These are phyloP conservation scores for Zygnema circumcarinatum DNA, from an alignment of 139 green algal genomes.

Conservation along the genomic window DNA sequence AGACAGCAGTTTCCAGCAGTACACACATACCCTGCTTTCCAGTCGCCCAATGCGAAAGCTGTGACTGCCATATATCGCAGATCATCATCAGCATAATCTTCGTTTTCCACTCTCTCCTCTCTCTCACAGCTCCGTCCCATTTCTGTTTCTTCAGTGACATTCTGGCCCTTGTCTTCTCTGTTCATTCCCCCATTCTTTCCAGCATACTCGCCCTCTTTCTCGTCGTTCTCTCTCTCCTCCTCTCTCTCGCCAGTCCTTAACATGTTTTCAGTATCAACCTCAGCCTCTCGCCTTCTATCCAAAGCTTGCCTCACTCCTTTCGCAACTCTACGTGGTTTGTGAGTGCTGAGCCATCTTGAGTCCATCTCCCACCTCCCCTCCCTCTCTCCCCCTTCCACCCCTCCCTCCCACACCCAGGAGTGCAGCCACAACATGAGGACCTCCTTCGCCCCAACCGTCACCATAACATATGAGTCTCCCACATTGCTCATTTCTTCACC, in stretches of 20 bases:
- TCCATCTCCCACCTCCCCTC: conserved; percentile 12
- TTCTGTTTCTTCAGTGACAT: neutral
- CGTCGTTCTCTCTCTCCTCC: neutral
- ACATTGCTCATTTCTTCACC: no score
- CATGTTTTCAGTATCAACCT: neutral
- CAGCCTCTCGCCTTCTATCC: neutral
- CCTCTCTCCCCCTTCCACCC: neutral
- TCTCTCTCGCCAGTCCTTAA: neutral
- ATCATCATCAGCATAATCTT: conserved; percentile 15
- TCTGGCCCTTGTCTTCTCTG: neutral
- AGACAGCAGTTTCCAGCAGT: no score
- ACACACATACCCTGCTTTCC: neutral
- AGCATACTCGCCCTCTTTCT: neutral
- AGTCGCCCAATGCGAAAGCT: conserved; percentile 4
- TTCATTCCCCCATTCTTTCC: neutral
- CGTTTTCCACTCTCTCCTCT: conserved; percentile 8
- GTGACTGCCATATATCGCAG: conserved; percentile 30
- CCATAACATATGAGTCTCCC: conserved; percentile 6
- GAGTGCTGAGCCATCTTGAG: conserved; percentile 25
- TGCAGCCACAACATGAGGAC: conserved; percentile 46
- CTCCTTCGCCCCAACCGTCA: conserved; percentile 35
- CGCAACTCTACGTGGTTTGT: conserved; percentile 2
- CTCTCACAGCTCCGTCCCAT: neutral
- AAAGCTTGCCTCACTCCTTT: neutral
- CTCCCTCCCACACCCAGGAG: neutral